These are phyloP conservation scores for Ophiocordyceps camponoti-floridani DNA, from an alignment of 2,329 filamentous ascomycete genomes.

Conservation along the genomic window DNA sequence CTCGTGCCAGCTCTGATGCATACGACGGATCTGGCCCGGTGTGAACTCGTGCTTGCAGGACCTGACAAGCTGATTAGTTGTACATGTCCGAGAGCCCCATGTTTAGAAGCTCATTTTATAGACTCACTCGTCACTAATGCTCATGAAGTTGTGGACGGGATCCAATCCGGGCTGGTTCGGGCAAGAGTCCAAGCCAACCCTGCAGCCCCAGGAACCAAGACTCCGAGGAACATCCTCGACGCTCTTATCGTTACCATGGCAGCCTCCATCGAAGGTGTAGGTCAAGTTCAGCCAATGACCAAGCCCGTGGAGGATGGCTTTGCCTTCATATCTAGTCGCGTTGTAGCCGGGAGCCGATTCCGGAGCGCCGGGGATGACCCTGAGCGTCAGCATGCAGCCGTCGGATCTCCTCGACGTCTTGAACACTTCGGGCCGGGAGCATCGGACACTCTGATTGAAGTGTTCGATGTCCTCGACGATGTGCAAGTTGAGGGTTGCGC, in stretches of 20 bases:
- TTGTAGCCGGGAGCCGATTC: neutral
- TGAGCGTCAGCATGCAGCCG: neutral
- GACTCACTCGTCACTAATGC: slow-evolving; percentile 22
- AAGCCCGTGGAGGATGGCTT: neutral
- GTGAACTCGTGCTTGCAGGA: slow-evolving; percentile 4
- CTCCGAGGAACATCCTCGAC: neutral
- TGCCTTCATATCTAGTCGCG: neutral
- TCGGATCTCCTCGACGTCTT: neutral
- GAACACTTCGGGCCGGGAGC: neutral
- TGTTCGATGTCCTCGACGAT: neutral
- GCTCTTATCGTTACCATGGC: neutral
- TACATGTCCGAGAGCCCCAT: too few relatives aligned
- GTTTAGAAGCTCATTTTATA: too few relatives aligned
- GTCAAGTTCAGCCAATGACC: neutral
- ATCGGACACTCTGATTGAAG: neutral
- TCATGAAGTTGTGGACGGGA: slow-evolving; percentile 21
- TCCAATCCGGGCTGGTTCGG: slow-evolving; percentile 13
- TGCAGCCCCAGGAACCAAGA: neutral
- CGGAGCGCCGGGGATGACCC: neutral
- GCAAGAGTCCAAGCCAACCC: neutral
- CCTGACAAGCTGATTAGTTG: neutral
- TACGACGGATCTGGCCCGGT: slow-evolving; percentile 3
- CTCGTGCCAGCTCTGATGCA: slow-evolving; percentile 2
- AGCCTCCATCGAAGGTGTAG: neutral
- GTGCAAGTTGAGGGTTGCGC: neutral